Conservation (phyloP, 768 basidiomycete species). For the Psilocybe tampanensis region DNA sequence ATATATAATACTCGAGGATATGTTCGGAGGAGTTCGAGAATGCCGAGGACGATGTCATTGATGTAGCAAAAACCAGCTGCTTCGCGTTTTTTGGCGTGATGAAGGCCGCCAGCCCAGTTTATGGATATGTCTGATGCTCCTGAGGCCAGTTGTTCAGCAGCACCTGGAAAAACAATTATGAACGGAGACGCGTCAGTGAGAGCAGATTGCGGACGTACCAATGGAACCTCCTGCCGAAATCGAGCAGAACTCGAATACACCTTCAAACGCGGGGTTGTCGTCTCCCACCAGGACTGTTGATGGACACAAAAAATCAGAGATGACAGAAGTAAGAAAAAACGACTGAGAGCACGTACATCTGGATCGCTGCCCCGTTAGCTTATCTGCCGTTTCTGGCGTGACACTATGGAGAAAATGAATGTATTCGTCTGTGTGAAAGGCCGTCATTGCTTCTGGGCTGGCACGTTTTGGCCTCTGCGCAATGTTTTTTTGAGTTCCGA, state of each 20-base stretch:
- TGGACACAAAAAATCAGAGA: constrained; percentile 35
- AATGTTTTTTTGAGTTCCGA: background rate
- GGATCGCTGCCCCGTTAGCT: constrained; percentile 80
- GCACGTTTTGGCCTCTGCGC: constrained; percentile 70
- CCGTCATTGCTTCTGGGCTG: constrained; percentile 74
- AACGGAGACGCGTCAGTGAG: background rate
- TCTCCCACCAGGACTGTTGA: constrained; percentile 70
- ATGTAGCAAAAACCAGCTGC: constrained; percentile 99
- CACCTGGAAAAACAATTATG: constrained; percentile 77
- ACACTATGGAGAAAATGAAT: constrained; percentile 88
- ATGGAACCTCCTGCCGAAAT: constrained; percentile 95
- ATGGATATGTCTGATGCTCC: constrained; percentile 91
- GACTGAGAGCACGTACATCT: constrained; percentile 71
- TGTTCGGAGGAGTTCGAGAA: constrained; percentile 85
- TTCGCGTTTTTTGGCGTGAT: constrained; percentile 98
- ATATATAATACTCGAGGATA: constrained; percentile 92
- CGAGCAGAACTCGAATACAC: constrained; percentile 93
- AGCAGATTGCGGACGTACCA: constrained; percentile 44
- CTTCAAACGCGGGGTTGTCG: constrained; percentile 95
- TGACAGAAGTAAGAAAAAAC: background rate
- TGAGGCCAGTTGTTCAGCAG: constrained; percentile 76
- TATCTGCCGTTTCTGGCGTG: constrained; percentile 88
- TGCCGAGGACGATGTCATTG: constrained; percentile 95
- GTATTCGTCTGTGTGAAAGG: constrained; percentile 99
- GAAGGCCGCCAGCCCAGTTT: constrained; percentile 98